Base-by-base conservation (phyloP, 345 rosid species). In the Eucalyptus brandiana region DNA sequence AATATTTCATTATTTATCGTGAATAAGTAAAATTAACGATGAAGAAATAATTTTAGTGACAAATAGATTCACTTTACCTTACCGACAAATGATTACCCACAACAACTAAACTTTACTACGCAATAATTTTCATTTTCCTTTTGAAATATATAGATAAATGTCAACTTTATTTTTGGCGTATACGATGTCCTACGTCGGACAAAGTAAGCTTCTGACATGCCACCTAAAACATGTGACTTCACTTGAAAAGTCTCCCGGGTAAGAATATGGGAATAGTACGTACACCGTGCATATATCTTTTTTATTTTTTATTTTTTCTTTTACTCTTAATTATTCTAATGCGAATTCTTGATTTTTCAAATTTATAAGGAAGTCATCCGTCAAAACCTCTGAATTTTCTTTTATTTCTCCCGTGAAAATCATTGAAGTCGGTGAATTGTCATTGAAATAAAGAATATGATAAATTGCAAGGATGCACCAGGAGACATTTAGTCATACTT, bases 301-400 rank as follows among this genome's bases (percentile, higher is more conserved):
- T 56, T 21, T 21, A 0, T 1, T 21, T 18, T 53, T 53, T 19
- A 0, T 8, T 54, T 56, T 56, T 56, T 24, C 3, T 10, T 23
- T 56, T 23, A 23, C 26, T 53, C 62, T 23, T 56, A 23, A 56
- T 56, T 56, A 56, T 56, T 23, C 30, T 56, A 56, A 56, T 56
- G 6, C 30, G 30, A 56, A 56, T 56, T 56, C 13, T 56, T 56
- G 62, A 53, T 21, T 53, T 53, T 19, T 56, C 30, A 10, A 56
- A 56, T 56, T 56, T 56, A 56, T 56, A 56, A 10, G 62, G 28
- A 23, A 56, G 62, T 56, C 5, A 10, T 56, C 28, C 1, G 1
- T 24, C 62, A 56, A 56, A 56, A 56, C 30, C 62, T 56, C 5
- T 24, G 12, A 56, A 23, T 4, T 56, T 56, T 56, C 30, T 24